These are phyloP conservation scores for Gloeopeniophorella convolvens DNA, from an alignment of 768 basidiomycete genomes.

Conservation along the genomic window DNA sequence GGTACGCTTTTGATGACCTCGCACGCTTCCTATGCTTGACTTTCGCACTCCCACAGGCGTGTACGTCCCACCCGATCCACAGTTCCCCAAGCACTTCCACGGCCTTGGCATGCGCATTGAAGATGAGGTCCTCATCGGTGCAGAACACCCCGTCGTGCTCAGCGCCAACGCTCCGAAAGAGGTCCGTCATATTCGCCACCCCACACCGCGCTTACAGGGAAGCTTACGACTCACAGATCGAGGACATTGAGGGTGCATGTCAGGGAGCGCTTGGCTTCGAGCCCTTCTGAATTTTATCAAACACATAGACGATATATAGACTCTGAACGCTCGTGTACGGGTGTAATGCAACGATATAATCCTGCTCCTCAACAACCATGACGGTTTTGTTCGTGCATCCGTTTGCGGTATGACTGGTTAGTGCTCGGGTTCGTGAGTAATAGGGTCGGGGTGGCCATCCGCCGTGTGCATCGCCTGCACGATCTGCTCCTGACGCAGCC, in stretches of 20 bases:
- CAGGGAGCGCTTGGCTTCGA: conserved; percentile 64
- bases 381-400: too few relatives aligned
- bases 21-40: background rate
- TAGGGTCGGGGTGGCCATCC: conserved; percentile 13
- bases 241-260: conserved; percentile 75
- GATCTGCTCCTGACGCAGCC: conserved; percentile 65
- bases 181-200: conserved; percentile 35
- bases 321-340: too few relatives aligned
- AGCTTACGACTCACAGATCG: conserved; percentile 36
- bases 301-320: too few relatives aligned
- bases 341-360: too few relatives aligned
- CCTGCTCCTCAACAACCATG: too few relatives aligned
- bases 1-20: conserved; percentile 35
- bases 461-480: conserved; percentile 37
- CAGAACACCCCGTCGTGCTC: conserved; percentile 54
- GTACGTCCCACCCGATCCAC: conserved; percentile 75
- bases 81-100: conserved; percentile 85
- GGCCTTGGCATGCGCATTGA: conserved; percentile 91
- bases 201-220: background rate
- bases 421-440: too few relatives aligned
- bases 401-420: too few relatives aligned
- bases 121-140: conserved; percentile 72
- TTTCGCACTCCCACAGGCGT: conserved; percentile 43
- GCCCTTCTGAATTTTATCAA: conserved; percentile 43
- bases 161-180: conserved; percentile 78